phyloP scores from a whole-genome alignment of 179 eudicot genomes.

The Silene noctiflora region DNA sequence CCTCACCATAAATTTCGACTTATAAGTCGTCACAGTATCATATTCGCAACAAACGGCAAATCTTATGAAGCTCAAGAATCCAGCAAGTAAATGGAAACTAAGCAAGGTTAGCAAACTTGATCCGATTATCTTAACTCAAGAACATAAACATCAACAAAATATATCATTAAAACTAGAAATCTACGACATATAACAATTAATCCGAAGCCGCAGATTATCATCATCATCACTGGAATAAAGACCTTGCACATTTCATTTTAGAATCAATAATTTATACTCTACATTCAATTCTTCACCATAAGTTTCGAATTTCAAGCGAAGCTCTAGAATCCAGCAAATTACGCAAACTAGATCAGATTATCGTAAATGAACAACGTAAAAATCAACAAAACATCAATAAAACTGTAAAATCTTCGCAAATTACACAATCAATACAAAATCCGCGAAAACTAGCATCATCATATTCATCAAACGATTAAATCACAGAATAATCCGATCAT shows the following conservation, averaged over 20 bases:
- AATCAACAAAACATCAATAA: conserved; percentile 13
- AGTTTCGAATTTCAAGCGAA: neutral
- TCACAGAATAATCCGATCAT: conserved; percentile 3
- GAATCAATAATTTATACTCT: no score
- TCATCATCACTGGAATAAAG: neutral
- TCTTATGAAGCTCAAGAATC: neutral
- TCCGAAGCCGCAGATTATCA: neutral
- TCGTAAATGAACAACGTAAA: neutral
- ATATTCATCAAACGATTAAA: neutral
- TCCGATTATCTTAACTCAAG: conserved; percentile 15
- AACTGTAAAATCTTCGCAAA: conserved; percentile 23
- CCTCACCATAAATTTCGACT: neutral
- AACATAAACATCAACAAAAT: neutral
- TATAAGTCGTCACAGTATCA: no score
- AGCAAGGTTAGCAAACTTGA: neutral
- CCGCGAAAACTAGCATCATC: neutral
- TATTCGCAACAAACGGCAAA: neutral
- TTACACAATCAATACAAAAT: neutral
- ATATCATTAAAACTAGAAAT: conserved; percentile 11
- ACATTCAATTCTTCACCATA: neutral
- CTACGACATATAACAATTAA: conserved; percentile 11
- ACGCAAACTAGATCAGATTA: conserved; percentile 18
- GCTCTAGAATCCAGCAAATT: neutral
- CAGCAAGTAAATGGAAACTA: no score
- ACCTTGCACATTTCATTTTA: neutral